Conservation (phyloP, 495 filamentous ascomycete genomes). For the Physcia stellaris region DNA sequence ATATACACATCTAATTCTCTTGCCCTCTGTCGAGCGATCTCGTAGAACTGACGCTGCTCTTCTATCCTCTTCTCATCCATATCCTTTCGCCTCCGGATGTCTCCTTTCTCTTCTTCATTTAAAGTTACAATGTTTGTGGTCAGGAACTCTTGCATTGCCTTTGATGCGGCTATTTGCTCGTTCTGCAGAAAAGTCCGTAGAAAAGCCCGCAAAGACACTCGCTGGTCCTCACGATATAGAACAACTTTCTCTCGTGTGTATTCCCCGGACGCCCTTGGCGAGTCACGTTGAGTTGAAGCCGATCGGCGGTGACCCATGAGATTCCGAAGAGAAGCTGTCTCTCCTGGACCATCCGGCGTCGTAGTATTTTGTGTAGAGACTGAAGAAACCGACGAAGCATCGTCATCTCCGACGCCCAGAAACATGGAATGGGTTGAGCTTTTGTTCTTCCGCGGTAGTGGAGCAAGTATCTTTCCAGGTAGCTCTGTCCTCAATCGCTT, state of each 20-base stretch:
- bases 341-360: conserved; percentile 18
- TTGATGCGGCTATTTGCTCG: conserved; percentile 64
- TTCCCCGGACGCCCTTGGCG: conserved; percentile 38
- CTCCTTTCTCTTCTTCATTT: conserved; percentile 69
- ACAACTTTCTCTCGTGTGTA: conserved; percentile 29
- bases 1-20: conserved; percentile 93
- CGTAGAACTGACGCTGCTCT: conserved; percentile 88
- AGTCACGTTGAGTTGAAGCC: conserved; percentile 27
- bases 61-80: conserved; percentile 81
- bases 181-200: conserved; percentile 73
- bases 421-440: conserved; percentile 47
- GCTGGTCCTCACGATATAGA: conserved; percentile 79
- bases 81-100: conserved; percentile 62
- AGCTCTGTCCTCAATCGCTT: conserved; percentile 70
- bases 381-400: conserved; percentile 66
- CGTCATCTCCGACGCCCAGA: conserved; percentile 35
- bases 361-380: conserved; percentile 44
- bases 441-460: conserved; percentile 84
- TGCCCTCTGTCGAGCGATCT: conserved; percentile 81
- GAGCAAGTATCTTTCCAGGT: conserved; percentile 78
- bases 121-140: conserved; percentile 50
- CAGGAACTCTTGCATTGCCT: conserved; percentile 71
- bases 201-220: conserved; percentile 84
- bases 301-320: conserved; percentile 23
- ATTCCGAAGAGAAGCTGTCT: conserved; percentile 27